Evolutionary conservation across 805 yeast genomes (phyloP), one percentile per base, ranked within the genome.

Genomic region (Wickerhamomyces bisporus): DNA sequence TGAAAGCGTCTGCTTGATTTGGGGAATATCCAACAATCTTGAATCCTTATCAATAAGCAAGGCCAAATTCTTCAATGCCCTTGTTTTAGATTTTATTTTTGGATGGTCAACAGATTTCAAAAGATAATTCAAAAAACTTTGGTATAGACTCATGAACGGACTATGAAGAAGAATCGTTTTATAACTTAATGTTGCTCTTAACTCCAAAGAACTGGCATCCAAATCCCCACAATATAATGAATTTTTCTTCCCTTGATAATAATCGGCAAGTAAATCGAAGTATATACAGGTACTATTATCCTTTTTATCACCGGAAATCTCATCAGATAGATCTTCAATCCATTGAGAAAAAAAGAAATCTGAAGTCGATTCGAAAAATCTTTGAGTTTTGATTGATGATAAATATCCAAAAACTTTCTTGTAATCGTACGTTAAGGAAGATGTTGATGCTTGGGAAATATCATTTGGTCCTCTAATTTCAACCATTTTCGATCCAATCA

Each of bases 21-120:
- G 60, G 1, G 77, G 70, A 3, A 71, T 61, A 1, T 66, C 53
- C 31, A 85, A 56, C 17, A 86, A 60, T 0, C 61, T 41, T 1
- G 78, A 69, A 35, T 83, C 82, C 21, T 66, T 66, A 7, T 67
- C 66, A 4, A 82, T 67, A 14, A 87, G 50, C 11, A 65, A 52
- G 0, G 88, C 68, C 14, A 87, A 59, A 30, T 78, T 72, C 42
- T 77, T 81, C 13, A 87, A 67, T 0, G 93, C 87, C 35, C 79
- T 74, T 0, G 84, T 67, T 50, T 80, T 68, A 1, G 79, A 57
- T 41, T 72, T 76, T 26, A 71, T 66, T 41, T 73, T 74, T 2
- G 70, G 60, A 44, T 73, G 71, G 21, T 66, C 71, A 20, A 80
- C 53, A 1, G 75, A 60, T 3, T 64, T 59, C 19, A 81, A 48